phyloP scores from a whole-genome alignment of 148 eudicot species.

The Chenopodium formosanum region DNA sequence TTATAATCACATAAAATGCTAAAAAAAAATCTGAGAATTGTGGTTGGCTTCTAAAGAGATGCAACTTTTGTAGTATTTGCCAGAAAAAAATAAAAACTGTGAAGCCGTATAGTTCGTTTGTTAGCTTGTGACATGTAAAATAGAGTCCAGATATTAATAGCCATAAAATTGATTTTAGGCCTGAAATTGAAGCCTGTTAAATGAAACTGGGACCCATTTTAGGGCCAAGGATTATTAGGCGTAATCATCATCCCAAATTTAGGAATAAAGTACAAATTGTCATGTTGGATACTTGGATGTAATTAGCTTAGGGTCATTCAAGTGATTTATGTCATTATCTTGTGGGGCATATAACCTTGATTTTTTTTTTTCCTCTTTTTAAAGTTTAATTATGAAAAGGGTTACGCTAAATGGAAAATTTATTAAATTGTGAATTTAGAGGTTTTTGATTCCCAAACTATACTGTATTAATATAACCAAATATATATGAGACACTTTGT shows the following conservation, averaged over 20 bases:
- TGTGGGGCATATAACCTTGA: no score
- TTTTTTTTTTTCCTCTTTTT: no score
- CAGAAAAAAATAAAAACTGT: neutral
- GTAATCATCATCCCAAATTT: neutral
- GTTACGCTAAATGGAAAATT: no score
- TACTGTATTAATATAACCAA: no score
- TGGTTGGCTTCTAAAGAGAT: neutral
- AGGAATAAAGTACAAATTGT: neutral
- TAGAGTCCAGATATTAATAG: neutral
- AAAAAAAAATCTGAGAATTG: neutral
- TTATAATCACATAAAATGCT: neutral
- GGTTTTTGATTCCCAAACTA: no score
- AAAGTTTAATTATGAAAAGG: no score
- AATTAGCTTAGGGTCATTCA: neutral
- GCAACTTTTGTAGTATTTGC: neutral
- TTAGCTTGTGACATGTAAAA: neutral
- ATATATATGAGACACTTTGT: no score
- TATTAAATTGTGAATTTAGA: no score
- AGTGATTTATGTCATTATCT: no score
- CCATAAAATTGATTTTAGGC: neutral
- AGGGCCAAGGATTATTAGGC: neutral
- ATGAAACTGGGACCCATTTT: neutral
- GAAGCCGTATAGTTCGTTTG: neutral
- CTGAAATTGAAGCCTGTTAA: neutral
- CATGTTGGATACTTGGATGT: neutral